Evolutionary conservation across 352 stramenopile species (phyloP).

Genomic region (Blastocystis hominis): DNA sequence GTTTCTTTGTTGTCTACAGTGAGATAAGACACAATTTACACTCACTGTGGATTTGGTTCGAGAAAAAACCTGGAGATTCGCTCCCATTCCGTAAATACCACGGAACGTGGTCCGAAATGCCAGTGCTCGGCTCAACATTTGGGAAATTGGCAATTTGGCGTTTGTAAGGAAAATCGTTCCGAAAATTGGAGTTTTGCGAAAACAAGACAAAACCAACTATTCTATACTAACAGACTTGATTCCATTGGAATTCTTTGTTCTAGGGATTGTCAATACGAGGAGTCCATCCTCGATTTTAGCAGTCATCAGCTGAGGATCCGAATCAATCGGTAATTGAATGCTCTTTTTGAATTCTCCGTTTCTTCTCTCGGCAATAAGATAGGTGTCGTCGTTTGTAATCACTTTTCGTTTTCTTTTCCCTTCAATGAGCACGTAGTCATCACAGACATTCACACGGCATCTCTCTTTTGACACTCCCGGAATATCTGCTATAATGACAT

Average conservation of each 20-base stretch:
- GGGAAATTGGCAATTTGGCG: not conserved
- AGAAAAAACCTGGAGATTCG: not conserved
- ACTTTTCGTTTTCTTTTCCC: slow-evolving; percentile 55
- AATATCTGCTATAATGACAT: slow-evolving; percentile 50
- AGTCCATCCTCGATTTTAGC: slow-evolving; percentile 50
- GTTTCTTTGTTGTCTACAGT: not conserved
- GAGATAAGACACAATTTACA: not conserved
- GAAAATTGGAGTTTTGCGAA: no score
- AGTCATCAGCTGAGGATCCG: slow-evolving; percentile 8
- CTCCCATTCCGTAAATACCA: not conserved
- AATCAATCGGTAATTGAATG: slow-evolving; percentile 28
- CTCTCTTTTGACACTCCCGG: slow-evolving; percentile 41
- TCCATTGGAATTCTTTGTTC: not conserved
- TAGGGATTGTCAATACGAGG: slow-evolving; percentile 19
- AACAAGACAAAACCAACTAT: not conserved
- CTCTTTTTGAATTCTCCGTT: slow-evolving; percentile 49
- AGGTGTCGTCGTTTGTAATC: slow-evolving; percentile 22
- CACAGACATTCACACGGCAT: not conserved
- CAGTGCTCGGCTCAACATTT: not conserved
- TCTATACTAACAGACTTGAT: slow-evolving; percentile 15
- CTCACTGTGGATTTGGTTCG: not conserved
- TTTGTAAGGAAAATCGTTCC: not conserved
- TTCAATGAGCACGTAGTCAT: slow-evolving; percentile 38
- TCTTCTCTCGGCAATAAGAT: slow-evolving; percentile 41
- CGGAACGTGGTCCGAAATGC: not conserved